Conservation (phyloP, 2,329 filamentous ascomycete genomes). For the Xylariaceae sp. region DNA sequence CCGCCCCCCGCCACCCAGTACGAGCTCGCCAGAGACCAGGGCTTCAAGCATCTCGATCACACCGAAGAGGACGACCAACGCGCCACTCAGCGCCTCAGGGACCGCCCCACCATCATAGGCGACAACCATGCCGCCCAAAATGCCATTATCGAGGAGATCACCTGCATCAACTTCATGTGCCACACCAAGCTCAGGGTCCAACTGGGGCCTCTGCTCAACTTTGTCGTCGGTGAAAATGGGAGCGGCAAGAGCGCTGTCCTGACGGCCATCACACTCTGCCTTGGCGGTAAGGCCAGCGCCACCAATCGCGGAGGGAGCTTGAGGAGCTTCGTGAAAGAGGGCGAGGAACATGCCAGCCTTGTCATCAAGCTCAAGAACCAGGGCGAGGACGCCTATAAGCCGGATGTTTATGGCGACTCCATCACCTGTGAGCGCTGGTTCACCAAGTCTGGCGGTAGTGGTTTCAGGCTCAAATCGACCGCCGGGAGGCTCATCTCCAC, state of each 20-base stretch:
- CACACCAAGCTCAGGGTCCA: slow-evolving; percentile 77
- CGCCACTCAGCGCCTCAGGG: slow-evolving; percentile 63
- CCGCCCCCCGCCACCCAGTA: slow-evolving; percentile 57
- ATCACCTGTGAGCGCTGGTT: slow-evolving; percentile 94
- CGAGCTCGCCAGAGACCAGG: slow-evolving; percentile 57
- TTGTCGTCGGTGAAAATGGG: slow-evolving; percentile 95
- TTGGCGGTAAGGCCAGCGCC: slow-evolving; percentile 90
- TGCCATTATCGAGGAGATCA: slow-evolving; percentile 84
- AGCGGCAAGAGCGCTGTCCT: slow-evolving; percentile 96
- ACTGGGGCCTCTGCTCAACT: slow-evolving; percentile 94
- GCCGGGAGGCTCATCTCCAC: slow-evolving; percentile 70
- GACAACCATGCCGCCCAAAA: slow-evolving; percentile 76
- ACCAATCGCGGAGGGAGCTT: slow-evolving; percentile 90
- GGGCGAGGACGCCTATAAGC: slow-evolving; percentile 79
- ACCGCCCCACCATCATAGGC: slow-evolving; percentile 47
- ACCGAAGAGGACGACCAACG: slow-evolving; percentile 59
- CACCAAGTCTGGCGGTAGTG: slow-evolving; percentile 67
- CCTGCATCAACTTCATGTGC: slow-evolving; percentile 95
- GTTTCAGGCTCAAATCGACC: slow-evolving; percentile 82
- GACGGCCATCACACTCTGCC: slow-evolving; percentile 86
- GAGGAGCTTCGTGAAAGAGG: slow-evolving; percentile 89
- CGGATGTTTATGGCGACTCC: slow-evolving; percentile 75
- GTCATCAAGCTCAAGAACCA: slow-evolving; percentile 88
- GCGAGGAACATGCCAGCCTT: slow-evolving; percentile 71
- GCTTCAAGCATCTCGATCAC: slow-evolving; percentile 56